Conservation (phyloP, 768 basidiomycete species). For the Leccinum truebloodii region DNA sequence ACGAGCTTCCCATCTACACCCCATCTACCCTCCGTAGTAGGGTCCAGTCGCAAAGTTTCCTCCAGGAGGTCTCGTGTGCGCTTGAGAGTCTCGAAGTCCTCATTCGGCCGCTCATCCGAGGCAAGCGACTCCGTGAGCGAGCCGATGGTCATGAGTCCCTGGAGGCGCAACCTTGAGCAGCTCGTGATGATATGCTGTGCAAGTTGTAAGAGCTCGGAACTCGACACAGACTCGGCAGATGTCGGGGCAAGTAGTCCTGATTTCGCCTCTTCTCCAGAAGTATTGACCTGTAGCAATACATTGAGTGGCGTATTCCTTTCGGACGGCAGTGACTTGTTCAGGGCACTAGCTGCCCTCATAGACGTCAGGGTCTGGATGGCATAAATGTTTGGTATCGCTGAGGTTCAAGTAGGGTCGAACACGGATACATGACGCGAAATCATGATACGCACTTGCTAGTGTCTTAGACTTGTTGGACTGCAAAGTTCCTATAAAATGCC, state of each 20-base stretch:
- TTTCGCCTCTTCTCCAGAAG: constrained; percentile 89
- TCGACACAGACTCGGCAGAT: constrained; percentile 29
- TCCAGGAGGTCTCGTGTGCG: constrained; percentile 62
- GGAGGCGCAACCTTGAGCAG: constrained; percentile 76
- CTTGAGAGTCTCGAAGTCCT: constrained; percentile 75
- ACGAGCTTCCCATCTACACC: constrained; percentile 54
- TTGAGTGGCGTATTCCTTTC: constrained; percentile 65
- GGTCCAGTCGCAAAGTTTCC: constrained; percentile 38
- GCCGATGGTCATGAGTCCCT: constrained; percentile 97
- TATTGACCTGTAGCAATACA: constrained; percentile 92
- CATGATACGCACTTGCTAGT: constrained; percentile 63
- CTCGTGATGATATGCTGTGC: constrained; percentile 66
- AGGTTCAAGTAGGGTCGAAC: constrained; percentile 6
- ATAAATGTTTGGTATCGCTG: constrained; percentile 87
- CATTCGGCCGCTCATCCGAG: constrained; percentile 46
- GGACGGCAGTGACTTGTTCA: constrained; percentile 69
- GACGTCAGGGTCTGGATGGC: constrained; percentile 87
- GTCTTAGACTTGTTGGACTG: constrained; percentile 93
- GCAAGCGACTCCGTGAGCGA: constrained; percentile 68
- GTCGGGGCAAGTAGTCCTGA: constrained; percentile 75
- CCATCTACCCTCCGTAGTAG: constrained; percentile 36
- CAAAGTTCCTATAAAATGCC: constrained; percentile 96
- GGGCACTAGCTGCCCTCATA: constrained; percentile 72
- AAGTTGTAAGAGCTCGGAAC: constrained; percentile 60
- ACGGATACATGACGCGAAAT: constrained; percentile 2